A percentile compares a stretch with the other conserved stretches of the same genome.
These are phyloP conservation scores for Colletotrichum sp. DNA, from an alignment of 2,329 filamentous ascomycete genomes.

Conservation along the genomic window DNA sequence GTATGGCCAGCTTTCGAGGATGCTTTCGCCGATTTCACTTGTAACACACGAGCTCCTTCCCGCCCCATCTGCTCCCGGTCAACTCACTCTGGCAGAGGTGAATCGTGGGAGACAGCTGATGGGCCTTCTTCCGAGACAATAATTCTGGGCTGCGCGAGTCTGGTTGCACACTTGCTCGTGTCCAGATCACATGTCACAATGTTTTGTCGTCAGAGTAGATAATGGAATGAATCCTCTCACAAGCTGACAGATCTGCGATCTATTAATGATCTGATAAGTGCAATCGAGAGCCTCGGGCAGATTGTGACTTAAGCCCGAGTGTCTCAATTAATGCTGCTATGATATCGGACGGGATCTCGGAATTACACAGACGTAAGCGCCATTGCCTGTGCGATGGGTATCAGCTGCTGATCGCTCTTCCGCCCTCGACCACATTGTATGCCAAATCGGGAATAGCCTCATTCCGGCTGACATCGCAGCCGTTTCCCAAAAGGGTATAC, in stretches of 20 bases:
- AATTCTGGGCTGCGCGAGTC: neutral
- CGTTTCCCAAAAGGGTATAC: neutral
- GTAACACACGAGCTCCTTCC: neutral
- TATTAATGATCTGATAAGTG: neutral
- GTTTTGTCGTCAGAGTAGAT: neutral
- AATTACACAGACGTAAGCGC: neutral
- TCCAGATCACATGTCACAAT: neutral
- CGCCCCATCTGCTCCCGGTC: neutral
- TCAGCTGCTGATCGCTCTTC: neutral
- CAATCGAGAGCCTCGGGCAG: neutral
- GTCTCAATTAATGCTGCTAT: neutral
- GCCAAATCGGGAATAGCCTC: neutral
- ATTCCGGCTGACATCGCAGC: neutral
- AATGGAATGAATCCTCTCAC: fast-evolving
- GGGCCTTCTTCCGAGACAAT: neutral
- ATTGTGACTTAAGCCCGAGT: neutral
- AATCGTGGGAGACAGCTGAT: neutral
- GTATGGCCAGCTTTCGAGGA: neutral
- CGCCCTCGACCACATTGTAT: neutral
- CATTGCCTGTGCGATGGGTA: neutral
- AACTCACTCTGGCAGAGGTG: neutral
- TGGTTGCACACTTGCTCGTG: neutral
- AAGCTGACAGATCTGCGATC: neutral
- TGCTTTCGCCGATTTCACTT: neutral
- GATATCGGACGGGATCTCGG: neutral